Percentiles rank a stretch among this genome's conserved stretches.
phyloP scores from a whole-genome alignment of 371 early-diverging fungal genomes.

The Parasitella parasitica region DNA sequence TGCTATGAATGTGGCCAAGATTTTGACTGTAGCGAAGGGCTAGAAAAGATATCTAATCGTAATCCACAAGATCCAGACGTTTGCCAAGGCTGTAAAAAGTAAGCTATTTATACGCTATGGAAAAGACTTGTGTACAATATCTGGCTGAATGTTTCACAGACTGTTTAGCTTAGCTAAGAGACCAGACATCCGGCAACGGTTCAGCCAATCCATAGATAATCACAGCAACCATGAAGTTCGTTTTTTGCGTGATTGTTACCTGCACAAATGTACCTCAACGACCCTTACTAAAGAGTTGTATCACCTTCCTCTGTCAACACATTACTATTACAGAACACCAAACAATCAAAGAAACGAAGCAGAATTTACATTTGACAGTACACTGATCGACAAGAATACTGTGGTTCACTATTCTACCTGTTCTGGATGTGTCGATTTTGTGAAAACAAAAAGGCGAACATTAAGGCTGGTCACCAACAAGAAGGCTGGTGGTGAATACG shows the following conservation, averaged over 20 bases:
- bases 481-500: background rate
- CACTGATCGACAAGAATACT: background rate
- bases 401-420: background rate
- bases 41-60: no score
- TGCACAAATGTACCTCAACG: background rate
- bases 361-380: background rate
- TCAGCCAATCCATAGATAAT: background rate
- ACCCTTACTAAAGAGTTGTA: background rate
- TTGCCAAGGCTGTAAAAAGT: no score
- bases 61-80: no score
- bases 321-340: background rate
- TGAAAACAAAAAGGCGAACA: background rate
- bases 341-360: background rate
- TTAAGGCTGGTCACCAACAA: background rate
- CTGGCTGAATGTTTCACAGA: background rate
- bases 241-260: background rate
- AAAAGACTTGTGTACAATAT: no score
- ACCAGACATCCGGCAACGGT: background rate
- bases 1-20: no score
- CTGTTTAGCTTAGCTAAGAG: background rate
- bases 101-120: no score
- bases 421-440: background rate
- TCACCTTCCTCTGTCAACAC: background rate
- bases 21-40: no score
- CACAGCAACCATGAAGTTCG: background rate